Evolutionary conservation across 345 rosid genomes (phyloP), one percentile per base, ranked within the genome.

Genomic region (Excoecaria agallocha): DNA sequence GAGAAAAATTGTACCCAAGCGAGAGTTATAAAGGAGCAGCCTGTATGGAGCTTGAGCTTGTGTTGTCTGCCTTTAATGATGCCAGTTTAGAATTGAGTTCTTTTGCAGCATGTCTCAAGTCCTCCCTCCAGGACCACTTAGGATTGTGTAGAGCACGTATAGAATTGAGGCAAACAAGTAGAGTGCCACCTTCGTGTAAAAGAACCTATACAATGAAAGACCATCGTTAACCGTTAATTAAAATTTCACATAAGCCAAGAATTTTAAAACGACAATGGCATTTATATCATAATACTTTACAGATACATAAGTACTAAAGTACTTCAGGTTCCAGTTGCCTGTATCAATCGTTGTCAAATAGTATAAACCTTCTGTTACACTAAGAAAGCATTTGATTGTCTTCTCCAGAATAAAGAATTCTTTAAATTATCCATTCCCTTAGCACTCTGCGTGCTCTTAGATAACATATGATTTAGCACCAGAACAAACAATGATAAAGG

Each of bases 151-250:
- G 89, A 37, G 88, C 94, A 0, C 97, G 96, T 15, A 93, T 69
- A 4, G 96, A 95, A 79, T 92, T 93, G 61, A 93, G 91, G 75
- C 99, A 92, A 73, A 92, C 98, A 3, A 92, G 88, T 57, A 94
- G 93, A 25, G 99, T 91, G 35, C 97, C 98, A 0, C 98, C 97
- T 86, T 94, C 98, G 37, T 92, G 98, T 80, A 91, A 64, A 75
- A 94, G 96, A 72, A 94, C 97, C 98, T 94, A 89, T 74, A 80
- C 39, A 52, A 71, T 49, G 46, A 73, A 48, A 38, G 66, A 13
- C 10, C 56, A 52, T 22, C 12, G 66, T 12, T 25, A 56, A 59
- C 10, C 1, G 69, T n/a, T n/a, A n/a, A n/a, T n/a, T n/a, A n/a
- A n/a, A n/a, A n/a, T n/a, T n/a, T n/a, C n/a, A n/a, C n/a, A n/a